Evolutionary conservation across 192 early-diverging fungal genomes (phyloP), one percentile per base, ranked within the genome.

Genomic region (Umbelopsis sp.): DNA sequence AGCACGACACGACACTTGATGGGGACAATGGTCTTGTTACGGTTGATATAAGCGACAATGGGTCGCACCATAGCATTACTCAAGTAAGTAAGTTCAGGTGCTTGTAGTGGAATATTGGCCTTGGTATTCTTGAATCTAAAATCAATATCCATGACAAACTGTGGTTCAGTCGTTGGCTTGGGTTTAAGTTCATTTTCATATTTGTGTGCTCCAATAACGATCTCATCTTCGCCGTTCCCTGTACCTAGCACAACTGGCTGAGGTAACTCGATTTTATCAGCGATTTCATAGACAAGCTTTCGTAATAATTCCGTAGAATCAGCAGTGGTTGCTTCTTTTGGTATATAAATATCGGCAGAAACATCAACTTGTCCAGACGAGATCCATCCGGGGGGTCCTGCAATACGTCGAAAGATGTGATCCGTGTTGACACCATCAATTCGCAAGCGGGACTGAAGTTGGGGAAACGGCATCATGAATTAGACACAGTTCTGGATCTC

Each of bases 361-460:
- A 99, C 83, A 73, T 97, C 96, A 0, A 99, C 84, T 8, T 85
- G 90, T 4, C 96, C 96, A 3, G 87, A 84, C n/a, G 91, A 94
- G 71, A 98, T 95, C 97, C 97, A 98, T 14, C 91, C 91, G 38
- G 96, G 87, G 3, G 97, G 97, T 0, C 97, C 97, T 36, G 86
- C 85, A 11, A 91, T 86, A 17, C 94, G 93, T 22, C 83, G 77
- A 80, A 96, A 96, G 45, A 98, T 79, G 77, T 97, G 95, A 72
- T 95, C 92, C 24, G 98, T 95, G 65, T 90, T 92, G 20, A 98
- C 85, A 54, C 90, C 90, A 73, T 98, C 94, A 16, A 98, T 87
- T 76, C 93, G 92, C 36, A 95, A 81, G 47, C 95, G 92, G 17
- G 88, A 83, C 74, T 88, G 52, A n/a, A 25, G 11, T 25, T 66